These are phyloP conservation scores for Suaeda aralocaspica DNA, from an alignment of 148 eudicot species.

Conservation along the genomic window DNA sequence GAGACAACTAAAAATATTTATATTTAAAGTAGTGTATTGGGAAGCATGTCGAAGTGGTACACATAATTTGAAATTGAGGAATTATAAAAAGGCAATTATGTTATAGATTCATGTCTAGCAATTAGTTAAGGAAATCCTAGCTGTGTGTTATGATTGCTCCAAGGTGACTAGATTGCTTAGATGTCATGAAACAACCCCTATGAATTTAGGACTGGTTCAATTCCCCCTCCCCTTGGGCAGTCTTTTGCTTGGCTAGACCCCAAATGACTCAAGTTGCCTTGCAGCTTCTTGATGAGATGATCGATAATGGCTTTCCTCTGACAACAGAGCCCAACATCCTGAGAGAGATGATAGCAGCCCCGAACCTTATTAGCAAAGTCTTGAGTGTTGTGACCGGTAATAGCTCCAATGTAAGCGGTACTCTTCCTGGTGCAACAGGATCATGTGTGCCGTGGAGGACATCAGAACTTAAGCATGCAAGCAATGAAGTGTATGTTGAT, in stretches of 20 bases:
- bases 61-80: no score
- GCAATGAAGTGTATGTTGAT: constrained; percentile 83
- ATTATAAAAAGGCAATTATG: neutral
- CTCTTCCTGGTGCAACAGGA: constrained; percentile 81
- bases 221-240: neutral
- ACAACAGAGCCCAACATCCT: constrained; percentile 92
- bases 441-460: constrained; percentile 97
- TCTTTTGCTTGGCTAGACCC: constrained; percentile 3
- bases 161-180: neutral
- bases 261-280: constrained; percentile 28
- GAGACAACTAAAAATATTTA: no score
- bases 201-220: neutral
- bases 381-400: constrained; percentile 94
- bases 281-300: constrained; percentile 99
- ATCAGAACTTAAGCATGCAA: constrained; percentile 72
- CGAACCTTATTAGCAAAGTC: constrained; percentile 84
- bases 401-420: constrained; percentile 75
- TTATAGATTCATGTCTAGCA: neutral
- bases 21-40: no score
- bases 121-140: neutral
- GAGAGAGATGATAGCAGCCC: constrained; percentile 95
- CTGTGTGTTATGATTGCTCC: neutral
- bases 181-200: neutral
- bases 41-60: no score
- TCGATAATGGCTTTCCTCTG: constrained; percentile 96